Conservation (phyloP, 192 early-diverging fungal species). For the Backusella psychrophila region DNA sequence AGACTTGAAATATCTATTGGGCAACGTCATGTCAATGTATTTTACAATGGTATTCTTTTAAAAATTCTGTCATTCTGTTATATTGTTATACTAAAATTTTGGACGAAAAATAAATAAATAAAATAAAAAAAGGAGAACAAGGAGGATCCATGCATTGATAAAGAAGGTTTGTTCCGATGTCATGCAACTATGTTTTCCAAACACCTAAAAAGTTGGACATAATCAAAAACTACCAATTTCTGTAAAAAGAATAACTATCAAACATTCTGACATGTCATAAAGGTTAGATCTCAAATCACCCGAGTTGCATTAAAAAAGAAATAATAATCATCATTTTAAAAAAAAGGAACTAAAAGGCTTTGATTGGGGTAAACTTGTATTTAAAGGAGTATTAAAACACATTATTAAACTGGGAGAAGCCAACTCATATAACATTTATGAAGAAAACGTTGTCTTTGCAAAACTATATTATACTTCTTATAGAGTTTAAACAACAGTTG, state of each 20-base stretch:
- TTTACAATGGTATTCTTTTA: too few relatives aligned
- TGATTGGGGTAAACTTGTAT: not conserved
- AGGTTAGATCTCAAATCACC: not conserved
- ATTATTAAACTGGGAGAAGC: not conserved
- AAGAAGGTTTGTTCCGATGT: constrained; percentile 5
- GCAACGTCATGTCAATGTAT: too few relatives aligned
- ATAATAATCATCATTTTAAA: not conserved
- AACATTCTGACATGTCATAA: not conserved
- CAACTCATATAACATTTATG: too few relatives aligned
- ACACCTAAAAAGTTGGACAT: not conserved
- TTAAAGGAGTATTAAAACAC: not conserved
- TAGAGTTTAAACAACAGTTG: not conserved
- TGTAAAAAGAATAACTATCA: not conserved
- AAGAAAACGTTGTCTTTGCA: not conserved
- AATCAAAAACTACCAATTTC: not conserved
- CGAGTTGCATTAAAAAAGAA: not conserved
- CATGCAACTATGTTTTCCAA: not conserved
- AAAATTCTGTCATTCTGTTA: too few relatives aligned
- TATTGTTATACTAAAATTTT: too few relatives aligned
- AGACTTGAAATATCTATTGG: too few relatives aligned
- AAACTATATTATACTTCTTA: not conserved
- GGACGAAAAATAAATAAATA: too few relatives aligned
- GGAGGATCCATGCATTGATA: not conserved
- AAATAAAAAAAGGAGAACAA: not conserved
- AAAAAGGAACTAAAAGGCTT: not conserved